These are phyloP conservation scores for Cardamine resedifolia DNA, from an alignment of 345 rosid genomes.

Conservation along the genomic window DNA sequence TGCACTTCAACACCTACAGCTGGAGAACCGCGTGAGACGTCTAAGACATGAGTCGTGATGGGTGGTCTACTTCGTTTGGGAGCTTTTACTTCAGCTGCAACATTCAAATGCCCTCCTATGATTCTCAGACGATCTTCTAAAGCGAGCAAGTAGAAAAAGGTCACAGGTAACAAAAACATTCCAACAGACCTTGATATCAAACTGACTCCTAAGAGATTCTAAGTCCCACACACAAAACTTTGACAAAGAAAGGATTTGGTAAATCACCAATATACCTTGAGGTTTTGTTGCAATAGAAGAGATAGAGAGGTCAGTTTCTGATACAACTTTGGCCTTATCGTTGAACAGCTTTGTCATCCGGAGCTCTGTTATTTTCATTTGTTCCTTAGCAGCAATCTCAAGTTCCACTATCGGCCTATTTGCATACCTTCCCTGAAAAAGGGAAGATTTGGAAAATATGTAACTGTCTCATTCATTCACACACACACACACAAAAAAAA, in stretches of 20 bases:
- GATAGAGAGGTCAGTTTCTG: constrained; percentile 27
- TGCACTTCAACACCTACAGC: constrained; percentile 74
- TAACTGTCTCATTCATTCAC: background rate
- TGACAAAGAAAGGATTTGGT: background rate
- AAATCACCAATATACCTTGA: constrained; percentile 50
- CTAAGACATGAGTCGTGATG: constrained; percentile 89
- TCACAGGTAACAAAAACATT: background rate
- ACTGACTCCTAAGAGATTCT: background rate
- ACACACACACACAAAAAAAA: background rate
- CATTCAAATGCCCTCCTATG: constrained; percentile 68
- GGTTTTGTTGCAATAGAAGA: constrained; percentile 39
- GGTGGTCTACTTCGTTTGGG: constrained; percentile 70
- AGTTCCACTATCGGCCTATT: constrained; percentile 81
- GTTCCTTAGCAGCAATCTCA: constrained; percentile 87
- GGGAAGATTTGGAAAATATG: background rate
- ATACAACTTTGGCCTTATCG: constrained; percentile 38
- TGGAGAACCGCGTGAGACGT: constrained; percentile 79
- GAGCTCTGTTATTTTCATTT: constrained; percentile 83
- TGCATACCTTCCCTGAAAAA: constrained; percentile 61
- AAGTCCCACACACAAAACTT: constrained; percentile 1
- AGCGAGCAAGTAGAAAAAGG: constrained; percentile 26
- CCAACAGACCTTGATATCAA: constrained; percentile 1
- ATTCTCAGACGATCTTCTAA: constrained; percentile 71
- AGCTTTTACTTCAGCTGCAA: constrained; percentile 45
- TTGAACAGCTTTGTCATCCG: constrained; percentile 78